Percentiles rank a stretch among this genome's conserved stretches.
phyloP scores from a whole-genome alignment of 768 basidiomycete species.

The Russula dissimulans region DNA sequence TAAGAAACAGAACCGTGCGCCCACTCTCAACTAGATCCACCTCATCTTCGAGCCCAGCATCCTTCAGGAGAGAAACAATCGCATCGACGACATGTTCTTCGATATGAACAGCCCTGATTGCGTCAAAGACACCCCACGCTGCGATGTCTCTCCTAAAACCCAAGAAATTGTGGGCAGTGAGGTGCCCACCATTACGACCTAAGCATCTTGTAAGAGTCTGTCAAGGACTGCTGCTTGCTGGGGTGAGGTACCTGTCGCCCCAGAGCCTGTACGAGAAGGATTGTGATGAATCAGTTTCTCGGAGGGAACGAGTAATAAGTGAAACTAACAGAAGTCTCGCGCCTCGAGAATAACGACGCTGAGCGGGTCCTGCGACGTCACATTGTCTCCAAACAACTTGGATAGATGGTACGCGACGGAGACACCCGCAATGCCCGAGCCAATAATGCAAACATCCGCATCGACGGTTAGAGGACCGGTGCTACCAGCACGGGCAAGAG shows the following conservation, averaged over 20 bases:
- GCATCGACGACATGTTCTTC: slow-evolving; percentile 47
- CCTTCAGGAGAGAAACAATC: slow-evolving; percentile 41
- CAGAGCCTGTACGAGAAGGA: slow-evolving; percentile 41
- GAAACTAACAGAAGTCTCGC: slow-evolving; percentile 68
- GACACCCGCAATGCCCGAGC: slow-evolving; percentile 72
- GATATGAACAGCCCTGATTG: slow-evolving; percentile 41
- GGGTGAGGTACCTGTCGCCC: slow-evolving; percentile 54
- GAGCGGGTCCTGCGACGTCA: slow-evolving; percentile 23
- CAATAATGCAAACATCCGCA: slow-evolving; percentile 71
- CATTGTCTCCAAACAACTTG: slow-evolving; percentile 19
- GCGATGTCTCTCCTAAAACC: slow-evolving; percentile 34
- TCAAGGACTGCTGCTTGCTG: neutral
- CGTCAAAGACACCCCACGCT: slow-evolving; percentile 44
- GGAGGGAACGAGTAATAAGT: neutral
- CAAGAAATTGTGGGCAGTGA: slow-evolving; percentile 42
- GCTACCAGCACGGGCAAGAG: slow-evolving; percentile 60
- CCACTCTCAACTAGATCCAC: slow-evolving; percentile 59
- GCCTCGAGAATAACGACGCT: slow-evolving; percentile 71
- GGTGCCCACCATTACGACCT: slow-evolving; percentile 78
- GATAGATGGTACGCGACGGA: slow-evolving; percentile 67
- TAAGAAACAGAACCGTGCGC: slow-evolving; percentile 42
- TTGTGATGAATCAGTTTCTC: neutral
- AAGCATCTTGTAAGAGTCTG: neutral
- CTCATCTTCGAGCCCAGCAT: slow-evolving; percentile 33
- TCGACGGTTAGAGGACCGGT: slow-evolving; percentile 45